Evolutionary conservation across 345 rosid species (phyloP).

Genomic region (Aquilaria yunnanensis): DNA sequence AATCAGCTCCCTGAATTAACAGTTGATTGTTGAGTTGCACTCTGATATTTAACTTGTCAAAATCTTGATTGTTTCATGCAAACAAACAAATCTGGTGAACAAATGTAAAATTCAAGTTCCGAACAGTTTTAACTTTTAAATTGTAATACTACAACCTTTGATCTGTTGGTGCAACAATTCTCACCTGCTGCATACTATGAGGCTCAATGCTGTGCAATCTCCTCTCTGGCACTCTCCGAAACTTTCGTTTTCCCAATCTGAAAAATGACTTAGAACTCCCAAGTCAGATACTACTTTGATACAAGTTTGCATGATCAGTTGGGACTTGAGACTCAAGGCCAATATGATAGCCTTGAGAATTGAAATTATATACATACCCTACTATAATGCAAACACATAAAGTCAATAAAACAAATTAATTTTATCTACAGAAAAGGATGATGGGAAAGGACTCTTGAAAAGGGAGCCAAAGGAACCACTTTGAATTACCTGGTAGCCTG

Average conservation of each 20-base stretch:
- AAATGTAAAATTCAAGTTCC: too few species aligned
- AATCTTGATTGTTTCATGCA: too few species aligned
- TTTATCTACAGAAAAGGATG: slow-evolving; percentile 1
- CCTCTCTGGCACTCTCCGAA: slow-evolving; percentile 25
- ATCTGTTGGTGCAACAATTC: slow-evolving; percentile 32
- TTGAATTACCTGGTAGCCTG: slow-evolving; percentile 60
- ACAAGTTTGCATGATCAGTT: too few species aligned
- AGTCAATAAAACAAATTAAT: not conserved
- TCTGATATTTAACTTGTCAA: too few species aligned
- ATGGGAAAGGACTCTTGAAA: not conserved
- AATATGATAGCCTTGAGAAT: too few species aligned
- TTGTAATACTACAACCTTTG: slow-evolving; percentile 11
- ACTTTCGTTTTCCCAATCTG: slow-evolving; percentile 80
- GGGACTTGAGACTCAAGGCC: too few species aligned
- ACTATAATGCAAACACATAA: not conserved
- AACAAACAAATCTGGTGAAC: too few species aligned
- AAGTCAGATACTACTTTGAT: slow-evolving; percentile 5
- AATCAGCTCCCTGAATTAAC: too few species aligned
- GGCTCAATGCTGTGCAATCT: too few species aligned
- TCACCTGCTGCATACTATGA: too few species aligned
- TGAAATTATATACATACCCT: not conserved
- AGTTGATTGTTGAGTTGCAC: too few species aligned
- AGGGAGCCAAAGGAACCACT: not conserved
- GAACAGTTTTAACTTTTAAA: too few species aligned
- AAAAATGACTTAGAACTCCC: slow-evolving; percentile 15